phyloP scores from a whole-genome alignment of 805 yeast genomes.

The Metschnikowia borealis region DNA sequence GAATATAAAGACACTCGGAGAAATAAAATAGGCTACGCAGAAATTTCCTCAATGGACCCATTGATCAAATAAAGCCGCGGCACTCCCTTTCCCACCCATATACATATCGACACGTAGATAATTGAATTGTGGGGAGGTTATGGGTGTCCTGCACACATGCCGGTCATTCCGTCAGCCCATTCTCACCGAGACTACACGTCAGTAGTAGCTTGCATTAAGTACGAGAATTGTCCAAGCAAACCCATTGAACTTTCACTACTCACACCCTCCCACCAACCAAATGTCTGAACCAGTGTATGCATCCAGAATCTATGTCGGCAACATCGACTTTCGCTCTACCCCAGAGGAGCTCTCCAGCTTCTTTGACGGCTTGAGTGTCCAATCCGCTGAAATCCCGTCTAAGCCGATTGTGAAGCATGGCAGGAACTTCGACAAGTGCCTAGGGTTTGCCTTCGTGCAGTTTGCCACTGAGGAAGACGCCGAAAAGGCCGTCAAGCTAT shows the following conservation, averaged over 20 bases:
- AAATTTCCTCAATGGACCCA: neutral
- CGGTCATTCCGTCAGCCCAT: slow-evolving; percentile 1
- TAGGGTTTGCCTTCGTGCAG: slow-evolving; percentile 60
- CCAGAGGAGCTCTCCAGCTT: slow-evolving; percentile 44
- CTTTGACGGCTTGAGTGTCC: slow-evolving; percentile 45
- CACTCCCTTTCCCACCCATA: too few species aligned
- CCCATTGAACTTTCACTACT: neutral
- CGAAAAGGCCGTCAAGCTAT: slow-evolving; percentile 40
- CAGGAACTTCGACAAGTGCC: slow-evolving; percentile 39
- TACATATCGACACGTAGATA: neutral
- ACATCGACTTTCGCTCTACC: slow-evolving; percentile 40
- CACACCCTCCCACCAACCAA: neutral
- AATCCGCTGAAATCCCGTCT: slow-evolving; percentile 49
- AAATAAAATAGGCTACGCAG: neutral
- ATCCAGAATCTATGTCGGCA: slow-evolving; percentile 40
- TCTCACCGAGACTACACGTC: slow-evolving; percentile 1
- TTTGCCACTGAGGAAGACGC: slow-evolving; percentile 44
- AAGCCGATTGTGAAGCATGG: slow-evolving; percentile 35
- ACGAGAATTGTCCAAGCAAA: neutral
- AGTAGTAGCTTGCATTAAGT: neutral
- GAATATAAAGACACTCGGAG: neutral
- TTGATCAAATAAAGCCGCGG: too few species aligned
- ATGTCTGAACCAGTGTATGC: slow-evolving; percentile 3
- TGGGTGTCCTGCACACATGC: neutral
- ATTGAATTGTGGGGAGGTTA: neutral